These are phyloP conservation scores for Fusarium hostae DNA, from an alignment of 2,329 filamentous ascomycete genomes.

Conservation along the genomic window DNA sequence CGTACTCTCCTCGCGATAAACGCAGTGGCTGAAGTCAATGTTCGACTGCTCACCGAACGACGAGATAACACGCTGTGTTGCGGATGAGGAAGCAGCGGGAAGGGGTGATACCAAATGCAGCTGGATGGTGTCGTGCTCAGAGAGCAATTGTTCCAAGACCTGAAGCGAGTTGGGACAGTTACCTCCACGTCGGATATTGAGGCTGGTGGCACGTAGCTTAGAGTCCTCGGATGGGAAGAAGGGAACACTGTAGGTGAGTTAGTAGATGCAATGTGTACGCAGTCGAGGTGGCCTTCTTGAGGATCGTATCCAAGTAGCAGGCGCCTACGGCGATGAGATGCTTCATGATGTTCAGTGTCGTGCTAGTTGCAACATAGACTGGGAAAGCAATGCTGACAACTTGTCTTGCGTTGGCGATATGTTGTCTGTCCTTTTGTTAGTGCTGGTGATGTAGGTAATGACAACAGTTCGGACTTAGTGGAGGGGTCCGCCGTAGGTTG, in stretches of 20 bases:
- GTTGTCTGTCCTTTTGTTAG: background rate
- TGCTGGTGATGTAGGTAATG: background rate
- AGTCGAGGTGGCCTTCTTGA: conserved; percentile 61
- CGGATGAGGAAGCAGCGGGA: conserved; percentile 63
- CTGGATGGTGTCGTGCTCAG: conserved; percentile 41
- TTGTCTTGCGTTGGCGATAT: background rate
- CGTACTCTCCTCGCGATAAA: conserved; percentile 65
- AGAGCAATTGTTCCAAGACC: conserved; percentile 73
- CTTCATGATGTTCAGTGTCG: conserved; percentile 53
- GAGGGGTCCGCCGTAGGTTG: conserved; percentile 1
- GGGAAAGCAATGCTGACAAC: background rate
- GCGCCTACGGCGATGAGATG: conserved; percentile 73
- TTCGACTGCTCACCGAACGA: conserved; percentile 61
- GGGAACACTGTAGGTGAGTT: conserved; percentile 63
- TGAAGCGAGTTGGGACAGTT: conserved; percentile 79
- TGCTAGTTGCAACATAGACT: background rate
- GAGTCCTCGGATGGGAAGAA: conserved; percentile 76
- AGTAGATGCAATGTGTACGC: conserved; percentile 6
- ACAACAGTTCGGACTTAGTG: background rate
- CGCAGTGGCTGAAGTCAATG: conserved; percentile 65
- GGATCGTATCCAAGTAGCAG: conserved; percentile 77
- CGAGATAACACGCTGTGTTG: conserved; percentile 61
- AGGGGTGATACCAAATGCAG: conserved; percentile 63
- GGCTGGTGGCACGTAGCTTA: conserved; percentile 73
- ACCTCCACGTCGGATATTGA: conserved; percentile 73